A percentile compares a stretch with the other conserved stretches of the same genome.
These are phyloP conservation scores for Sideroxylon spinosum DNA, from an alignment of 179 eudicot species.

Conservation along the genomic window DNA sequence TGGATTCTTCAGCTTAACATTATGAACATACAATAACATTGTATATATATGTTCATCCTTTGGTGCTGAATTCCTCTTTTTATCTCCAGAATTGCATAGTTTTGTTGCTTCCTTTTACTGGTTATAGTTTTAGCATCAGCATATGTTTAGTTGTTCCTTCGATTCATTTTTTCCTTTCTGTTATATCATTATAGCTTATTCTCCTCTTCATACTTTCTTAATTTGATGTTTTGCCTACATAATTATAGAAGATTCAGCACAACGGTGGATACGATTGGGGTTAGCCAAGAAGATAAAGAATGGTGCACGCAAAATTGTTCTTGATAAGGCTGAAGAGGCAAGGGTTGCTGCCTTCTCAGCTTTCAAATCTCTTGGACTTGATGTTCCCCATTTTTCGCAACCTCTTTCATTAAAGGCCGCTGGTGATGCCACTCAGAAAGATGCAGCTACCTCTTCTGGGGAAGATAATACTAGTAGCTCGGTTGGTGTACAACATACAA, in stretches of 20 bases:
- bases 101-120: not conserved
- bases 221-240: conserved; percentile 12
- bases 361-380: conserved; percentile 89
- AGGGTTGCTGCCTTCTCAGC: conserved; percentile 90
- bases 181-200: conserved; percentile 8
- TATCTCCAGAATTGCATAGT: not conserved
- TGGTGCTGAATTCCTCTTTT: not conserved
- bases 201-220: conserved; percentile 6
- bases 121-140: not conserved
- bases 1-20: not conserved
- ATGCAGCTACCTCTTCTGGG: conserved; percentile 42
- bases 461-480: conserved; percentile 44
- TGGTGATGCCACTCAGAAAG: conserved; percentile 30
- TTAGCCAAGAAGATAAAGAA: conserved; percentile 91
- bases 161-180: not conserved
- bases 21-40: not conserved
- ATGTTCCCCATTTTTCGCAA: conserved; percentile 62
- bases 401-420: conserved; percentile 37
- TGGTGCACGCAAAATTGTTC: conserved; percentile 88
- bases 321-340: conserved; percentile 99
- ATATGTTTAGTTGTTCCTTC: not conserved
- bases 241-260: conserved; percentile 50
- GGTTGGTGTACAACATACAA: conserved; percentile 31
- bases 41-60: not conserved
- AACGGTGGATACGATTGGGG: conserved; percentile 71